phyloP scores from a whole-genome alignment of 257 asterid species.

The Anisodus tanguticus region DNA sequence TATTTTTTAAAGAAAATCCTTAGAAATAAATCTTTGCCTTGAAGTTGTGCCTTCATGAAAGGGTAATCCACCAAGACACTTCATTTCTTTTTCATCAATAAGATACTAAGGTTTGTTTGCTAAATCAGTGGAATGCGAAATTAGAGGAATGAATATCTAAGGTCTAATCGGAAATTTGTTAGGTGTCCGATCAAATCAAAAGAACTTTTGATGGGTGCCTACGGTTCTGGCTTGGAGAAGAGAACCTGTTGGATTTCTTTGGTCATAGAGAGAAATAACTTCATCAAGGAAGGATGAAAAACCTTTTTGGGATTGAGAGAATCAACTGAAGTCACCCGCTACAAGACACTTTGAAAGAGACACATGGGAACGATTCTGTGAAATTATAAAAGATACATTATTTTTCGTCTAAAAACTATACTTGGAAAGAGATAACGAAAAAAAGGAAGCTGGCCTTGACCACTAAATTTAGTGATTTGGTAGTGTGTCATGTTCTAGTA shows the following conservation, averaged over 20 bases:
- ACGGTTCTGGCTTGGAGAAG: background rate
- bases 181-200: no score
- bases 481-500: background rate
- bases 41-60: no score
- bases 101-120: no score
- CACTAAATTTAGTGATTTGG: conserved; percentile 5
- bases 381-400: background rate
- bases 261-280: background rate
- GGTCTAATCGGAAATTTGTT: no score
- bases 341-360: background rate
- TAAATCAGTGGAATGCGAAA: no score
- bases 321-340: background rate
- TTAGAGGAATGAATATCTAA: no score
- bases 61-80: no score
- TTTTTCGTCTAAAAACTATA: background rate
- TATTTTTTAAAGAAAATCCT: no score
- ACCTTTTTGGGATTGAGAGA: background rate
- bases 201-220: no score
- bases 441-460: background rate
- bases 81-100: no score
- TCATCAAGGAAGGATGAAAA: no score
- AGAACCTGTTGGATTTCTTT: background rate
- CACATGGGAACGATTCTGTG: background rate
- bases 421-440: background rate
- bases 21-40: no score